Conservation (phyloP, 192 early-diverging fungal species). For the Tieghemiomyces parasiticus region DNA sequence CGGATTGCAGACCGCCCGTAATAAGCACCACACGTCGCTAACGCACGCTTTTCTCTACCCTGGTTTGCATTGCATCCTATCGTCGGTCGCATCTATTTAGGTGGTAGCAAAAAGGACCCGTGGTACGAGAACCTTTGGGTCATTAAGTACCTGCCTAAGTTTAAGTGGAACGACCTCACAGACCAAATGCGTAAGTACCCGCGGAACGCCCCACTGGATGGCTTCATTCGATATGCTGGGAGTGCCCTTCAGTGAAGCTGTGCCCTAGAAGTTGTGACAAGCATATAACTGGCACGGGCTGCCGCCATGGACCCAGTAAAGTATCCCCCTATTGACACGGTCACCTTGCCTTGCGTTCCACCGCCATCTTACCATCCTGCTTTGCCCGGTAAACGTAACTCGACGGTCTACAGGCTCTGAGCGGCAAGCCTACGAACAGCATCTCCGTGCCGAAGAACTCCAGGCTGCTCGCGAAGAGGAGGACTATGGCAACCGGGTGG, state of each 20-base stretch:
- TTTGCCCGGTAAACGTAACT: no score
- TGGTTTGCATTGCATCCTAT: background rate
- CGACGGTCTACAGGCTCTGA: no score
- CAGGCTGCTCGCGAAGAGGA: background rate
- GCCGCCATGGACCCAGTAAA: no score
- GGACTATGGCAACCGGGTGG: background rate
- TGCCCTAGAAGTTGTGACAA: no score
- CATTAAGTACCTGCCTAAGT: slow-evolving; percentile 86
- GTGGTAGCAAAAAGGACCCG: slow-evolving; percentile 66
- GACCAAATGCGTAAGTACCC: slow-evolving; percentile 56
- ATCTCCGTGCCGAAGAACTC: background rate
- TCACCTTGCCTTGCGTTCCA: no score
- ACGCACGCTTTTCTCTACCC: background rate
- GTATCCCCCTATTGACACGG: no score
- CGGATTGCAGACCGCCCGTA: background rate
- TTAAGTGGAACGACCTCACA: slow-evolving; percentile 93
- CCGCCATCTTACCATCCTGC: no score
- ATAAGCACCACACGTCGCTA: background rate
- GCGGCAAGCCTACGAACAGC: background rate
- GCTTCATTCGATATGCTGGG: no score
- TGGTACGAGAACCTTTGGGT: slow-evolving; percentile 97
- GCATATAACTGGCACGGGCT: no score
- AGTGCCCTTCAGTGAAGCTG: no score
- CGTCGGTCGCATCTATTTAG: slow-evolving; percentile 13
- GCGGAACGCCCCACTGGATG: no score